Evolutionary conservation across 148 eudicot genomes (phyloP), one percentile per base, ranked within the genome.

Genomic region (Vaccinium macrocarpon): DNA sequence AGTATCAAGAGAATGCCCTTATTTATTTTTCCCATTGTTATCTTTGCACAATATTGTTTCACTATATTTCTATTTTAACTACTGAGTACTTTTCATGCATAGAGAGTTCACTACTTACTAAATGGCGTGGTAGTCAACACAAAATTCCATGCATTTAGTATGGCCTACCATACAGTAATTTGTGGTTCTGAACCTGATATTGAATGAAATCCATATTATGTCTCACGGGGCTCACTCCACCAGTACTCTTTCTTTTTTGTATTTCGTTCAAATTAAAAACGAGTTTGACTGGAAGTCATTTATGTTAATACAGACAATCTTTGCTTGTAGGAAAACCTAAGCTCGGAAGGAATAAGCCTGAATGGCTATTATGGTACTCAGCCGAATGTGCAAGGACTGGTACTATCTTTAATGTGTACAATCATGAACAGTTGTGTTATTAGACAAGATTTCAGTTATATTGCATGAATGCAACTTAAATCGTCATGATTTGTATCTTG

Each of bases 361-460:
- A 92, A 88, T 82, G 91, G 91, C 53, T 95, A 89, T 84, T 95
- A 93, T 86, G 93, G 93, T 23, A 77, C 94, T 85, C 97, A 93
- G 53, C 97, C 88, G 66, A 92, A 89, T 78, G 92, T 91, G 80
- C 97, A 93, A 79, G 98, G 95, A 88, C 87, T 93, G 98, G 98
- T 93, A 88, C 81, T 86, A 38, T 46, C 10, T 81, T 81, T 56
- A 64, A 64, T 64, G 14, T 23, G 11, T 81, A 73, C 25, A 71
- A 19, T 81, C 50, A 21, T 23, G 56, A 50, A 82, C 56, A 21
- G 9, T 7, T 68, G 55, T 42, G 66, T 78, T 49, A 61, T 42
- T 19, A 57, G 77, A 71, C 35, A 49, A 27, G 10, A 73, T 35
- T 71, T 86, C 10, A 76, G 64, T 82, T 29, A 29, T 23, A 53